phyloP scores from a whole-genome alignment of 768 basidiomycete genomes.

The Russula earlei region DNA sequence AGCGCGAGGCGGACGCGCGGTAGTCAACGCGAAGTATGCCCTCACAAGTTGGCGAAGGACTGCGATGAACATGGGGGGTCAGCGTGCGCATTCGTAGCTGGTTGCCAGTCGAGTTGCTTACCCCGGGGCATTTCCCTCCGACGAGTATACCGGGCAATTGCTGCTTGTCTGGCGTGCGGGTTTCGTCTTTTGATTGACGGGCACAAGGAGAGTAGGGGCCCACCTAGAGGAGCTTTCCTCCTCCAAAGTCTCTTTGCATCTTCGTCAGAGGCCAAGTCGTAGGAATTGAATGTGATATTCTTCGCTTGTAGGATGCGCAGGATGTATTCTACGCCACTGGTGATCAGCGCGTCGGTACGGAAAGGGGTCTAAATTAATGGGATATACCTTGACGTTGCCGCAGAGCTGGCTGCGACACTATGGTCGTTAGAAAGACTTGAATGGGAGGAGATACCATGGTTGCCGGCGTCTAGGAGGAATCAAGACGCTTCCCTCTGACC shows the following conservation, averaged over 20 bases:
- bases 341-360: not conserved
- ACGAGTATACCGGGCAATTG: slow-evolving; percentile 79
- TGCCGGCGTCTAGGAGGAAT: not conserved
- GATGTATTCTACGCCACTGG: slow-evolving; percentile 53
- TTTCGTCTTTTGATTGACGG: not conserved
- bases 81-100: not conserved
- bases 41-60: slow-evolving; percentile 72
- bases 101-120: slow-evolving; percentile 27
- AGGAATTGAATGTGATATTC: slow-evolving; percentile 74
- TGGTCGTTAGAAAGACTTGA: slow-evolving; percentile 79
- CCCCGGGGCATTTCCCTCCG: slow-evolving; percentile 67
- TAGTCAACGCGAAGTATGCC: slow-evolving; percentile 5
- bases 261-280: slow-evolving; percentile 80
- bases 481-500: not conserved
- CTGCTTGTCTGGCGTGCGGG: slow-evolving; percentile 51
- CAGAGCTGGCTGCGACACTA: slow-evolving; percentile 69
- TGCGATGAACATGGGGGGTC: slow-evolving; percentile 22
- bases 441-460: slow-evolving; percentile 76
- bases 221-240: slow-evolving; percentile 66
- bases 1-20: slow-evolving; percentile 4
- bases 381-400: slow-evolving; percentile 62
- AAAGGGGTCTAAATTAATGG: not conserved
- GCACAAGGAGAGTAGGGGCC: slow-evolving; percentile 10
- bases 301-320: slow-evolving; percentile 76
- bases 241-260: slow-evolving; percentile 74